Evolutionary conservation across 257 asterid species (phyloP).

Genomic region (Thymus quinquecostatus): DNA sequence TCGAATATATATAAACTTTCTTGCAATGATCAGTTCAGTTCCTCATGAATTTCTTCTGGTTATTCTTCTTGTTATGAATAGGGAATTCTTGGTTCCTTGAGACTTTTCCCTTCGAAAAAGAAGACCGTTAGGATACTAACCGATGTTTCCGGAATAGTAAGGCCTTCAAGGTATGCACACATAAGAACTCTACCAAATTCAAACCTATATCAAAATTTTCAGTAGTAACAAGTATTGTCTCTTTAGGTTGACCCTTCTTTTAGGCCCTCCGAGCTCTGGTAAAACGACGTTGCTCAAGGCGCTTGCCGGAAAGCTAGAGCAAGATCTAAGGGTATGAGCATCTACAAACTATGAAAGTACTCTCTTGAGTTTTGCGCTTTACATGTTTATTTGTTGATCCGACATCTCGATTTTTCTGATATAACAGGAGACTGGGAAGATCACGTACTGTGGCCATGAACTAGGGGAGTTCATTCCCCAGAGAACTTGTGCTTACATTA

Average conservation of each 20-base stretch:
- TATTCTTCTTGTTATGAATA: conserved; percentile 27
- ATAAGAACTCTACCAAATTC: neutral
- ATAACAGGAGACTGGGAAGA: conserved; percentile 46
- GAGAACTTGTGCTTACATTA: conserved; percentile 60
- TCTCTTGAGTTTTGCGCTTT: neutral
- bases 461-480: conserved; percentile 57
- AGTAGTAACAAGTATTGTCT: neutral
- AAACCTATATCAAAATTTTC: neutral
- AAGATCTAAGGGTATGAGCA: conserved; percentile 53
- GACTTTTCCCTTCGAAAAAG: conserved; percentile 64
- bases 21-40: conserved; percentile 1
- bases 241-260: conserved; percentile 59
- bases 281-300: conserved; percentile 59
- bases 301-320: conserved; percentile 61
- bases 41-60: neutral
- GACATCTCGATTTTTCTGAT: neutral
- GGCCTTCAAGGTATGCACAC: conserved; percentile 54
- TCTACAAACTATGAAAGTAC: neutral
- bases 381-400: neutral
- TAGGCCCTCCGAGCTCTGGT: conserved; percentile 73
- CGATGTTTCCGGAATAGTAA: conserved; percentile 57
- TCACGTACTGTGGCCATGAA: conserved; percentile 62
- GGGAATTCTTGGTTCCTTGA: conserved; percentile 60
- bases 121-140: conserved; percentile 49
- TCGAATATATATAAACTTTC: neutral